phyloP scores from a whole-genome alignment of 2,329 filamentous ascomycete genomes.

The Coniella vitis region DNA sequence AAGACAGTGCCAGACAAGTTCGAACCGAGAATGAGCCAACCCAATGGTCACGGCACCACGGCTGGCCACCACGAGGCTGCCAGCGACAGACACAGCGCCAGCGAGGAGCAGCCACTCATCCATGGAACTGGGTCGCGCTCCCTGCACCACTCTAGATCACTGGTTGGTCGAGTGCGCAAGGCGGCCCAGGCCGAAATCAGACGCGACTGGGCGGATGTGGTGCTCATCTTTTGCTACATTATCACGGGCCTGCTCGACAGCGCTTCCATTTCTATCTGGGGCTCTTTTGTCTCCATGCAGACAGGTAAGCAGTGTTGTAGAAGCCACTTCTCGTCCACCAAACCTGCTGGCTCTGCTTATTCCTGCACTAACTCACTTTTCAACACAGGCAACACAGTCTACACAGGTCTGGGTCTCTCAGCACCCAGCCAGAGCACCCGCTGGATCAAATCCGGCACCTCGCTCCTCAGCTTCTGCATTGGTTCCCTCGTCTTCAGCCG shows the following conservation, averaged over 20 bases:
- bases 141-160: slow-evolving; percentile 20
- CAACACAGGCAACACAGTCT: slow-evolving; percentile 63
- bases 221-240: slow-evolving; percentile 66
- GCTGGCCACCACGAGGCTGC: slow-evolving; percentile 9
- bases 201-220: slow-evolving; percentile 58
- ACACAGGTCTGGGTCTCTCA: slow-evolving; percentile 67
- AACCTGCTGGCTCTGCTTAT: too few relatives aligned
- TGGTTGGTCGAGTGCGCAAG: slow-evolving; percentile 24
- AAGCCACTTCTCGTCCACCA: too few relatives aligned
- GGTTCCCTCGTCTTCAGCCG: slow-evolving; percentile 66
- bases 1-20: too few relatives aligned
- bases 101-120: slow-evolving; percentile 31
- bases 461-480: slow-evolving; percentile 62
- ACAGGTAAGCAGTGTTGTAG: slow-evolving; percentile 53
- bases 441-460: slow-evolving; percentile 67
- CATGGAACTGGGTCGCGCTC: slow-evolving; percentile 9
- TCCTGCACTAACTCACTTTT: background rate
- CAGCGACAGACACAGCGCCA: slow-evolving; percentile 11
- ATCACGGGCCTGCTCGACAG: slow-evolving; percentile 75
- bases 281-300: slow-evolving; percentile 78
- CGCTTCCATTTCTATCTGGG: slow-evolving; percentile 69
- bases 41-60: slow-evolving; percentile 9
- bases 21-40: slow-evolving; percentile 9
- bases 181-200: slow-evolving; percentile 42
- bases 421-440: slow-evolving; percentile 47